Percentiles rank a stretch among this genome's conserved stretches.
These are phyloP conservation scores for Pythium dissimile DNA, from an alignment of 352 stramenopile genomes.

Conservation along the genomic window DNA sequence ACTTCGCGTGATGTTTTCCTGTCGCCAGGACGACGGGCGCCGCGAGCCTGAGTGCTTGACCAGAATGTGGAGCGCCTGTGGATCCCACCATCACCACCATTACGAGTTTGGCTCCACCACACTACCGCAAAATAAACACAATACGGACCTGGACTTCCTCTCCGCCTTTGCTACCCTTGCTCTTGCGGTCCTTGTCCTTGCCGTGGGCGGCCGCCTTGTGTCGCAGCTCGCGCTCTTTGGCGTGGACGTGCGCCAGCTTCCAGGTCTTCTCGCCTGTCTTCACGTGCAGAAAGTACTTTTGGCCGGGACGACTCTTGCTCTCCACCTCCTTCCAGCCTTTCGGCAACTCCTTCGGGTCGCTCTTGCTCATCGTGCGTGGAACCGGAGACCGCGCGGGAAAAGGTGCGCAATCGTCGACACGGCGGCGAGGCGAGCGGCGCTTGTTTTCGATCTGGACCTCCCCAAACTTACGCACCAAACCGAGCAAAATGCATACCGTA, in stretches of 20 bases:
- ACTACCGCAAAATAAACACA: too few relatives aligned
- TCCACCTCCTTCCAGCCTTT: slow-evolving; percentile 84
- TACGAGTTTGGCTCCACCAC: too few relatives aligned
- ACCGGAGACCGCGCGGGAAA: background rate
- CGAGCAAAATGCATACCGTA: slow-evolving; percentile 1
- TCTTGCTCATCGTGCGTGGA: slow-evolving; percentile 22
- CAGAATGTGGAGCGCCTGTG: slow-evolving; percentile 84
- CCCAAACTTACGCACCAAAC: background rate
- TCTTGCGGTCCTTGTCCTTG: slow-evolving; percentile 24
- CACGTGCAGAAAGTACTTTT: slow-evolving; percentile 83
- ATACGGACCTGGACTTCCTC: slow-evolving; percentile 50
- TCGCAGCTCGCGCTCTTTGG: slow-evolving; percentile 74
- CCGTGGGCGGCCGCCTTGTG: slow-evolving; percentile 32
- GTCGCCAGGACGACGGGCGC: slow-evolving; percentile 82
- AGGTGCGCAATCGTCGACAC: too few relatives aligned
- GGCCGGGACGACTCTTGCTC: slow-evolving; percentile 83
- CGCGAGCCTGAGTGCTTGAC: slow-evolving; percentile 85
- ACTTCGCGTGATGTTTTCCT: slow-evolving; percentile 84
- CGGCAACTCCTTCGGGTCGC: slow-evolving; percentile 61
- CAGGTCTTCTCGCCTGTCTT: slow-evolving; percentile 87
- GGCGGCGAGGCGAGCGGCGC: too few relatives aligned
- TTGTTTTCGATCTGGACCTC: background rate
- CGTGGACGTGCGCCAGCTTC: slow-evolving; percentile 82
- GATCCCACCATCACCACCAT: too few relatives aligned
- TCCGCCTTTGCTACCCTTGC: background rate